These are phyloP conservation scores for Xylaria sp. DNA, from an alignment of 2,329 filamentous ascomycete genomes.

Conservation along the genomic window DNA sequence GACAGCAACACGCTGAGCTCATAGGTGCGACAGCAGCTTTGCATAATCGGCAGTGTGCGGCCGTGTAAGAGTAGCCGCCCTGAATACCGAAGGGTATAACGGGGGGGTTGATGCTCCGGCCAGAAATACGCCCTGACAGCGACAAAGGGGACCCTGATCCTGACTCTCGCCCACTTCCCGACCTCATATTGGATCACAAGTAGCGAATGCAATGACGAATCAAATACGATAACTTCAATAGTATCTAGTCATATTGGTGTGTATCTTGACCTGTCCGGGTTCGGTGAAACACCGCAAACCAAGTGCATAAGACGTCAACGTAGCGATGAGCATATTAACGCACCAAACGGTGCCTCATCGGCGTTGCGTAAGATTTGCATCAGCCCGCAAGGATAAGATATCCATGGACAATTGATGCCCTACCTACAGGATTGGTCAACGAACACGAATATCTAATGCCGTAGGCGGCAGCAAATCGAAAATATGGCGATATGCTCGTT, in stretches of 20 bases:
- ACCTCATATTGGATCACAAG: too few relatives aligned
- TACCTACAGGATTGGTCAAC: background rate
- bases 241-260: background rate
- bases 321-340: background rate
- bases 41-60: conserved; percentile 9
- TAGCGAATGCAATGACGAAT: background rate
- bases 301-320: background rate
- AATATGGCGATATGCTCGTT: background rate
- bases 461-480: background rate
- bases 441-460: too few relatives aligned
- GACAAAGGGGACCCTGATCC: conserved; percentile 8
- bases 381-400: background rate
- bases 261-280: background rate
- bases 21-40: background rate
- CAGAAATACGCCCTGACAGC: background rate
- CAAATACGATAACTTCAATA: background rate
- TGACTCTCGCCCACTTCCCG: too few relatives aligned
- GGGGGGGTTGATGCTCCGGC: too few relatives aligned
- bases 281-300: conserved; percentile 3
- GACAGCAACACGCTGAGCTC: background rate
- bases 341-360: background rate
- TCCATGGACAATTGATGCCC: background rate
- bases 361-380: background rate
- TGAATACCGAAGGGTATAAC: background rate
- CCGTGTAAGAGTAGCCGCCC: conserved; percentile 26